phyloP scores from a whole-genome alignment of 1,139 yeast species.

The Diutina pseudorugosa region DNA sequence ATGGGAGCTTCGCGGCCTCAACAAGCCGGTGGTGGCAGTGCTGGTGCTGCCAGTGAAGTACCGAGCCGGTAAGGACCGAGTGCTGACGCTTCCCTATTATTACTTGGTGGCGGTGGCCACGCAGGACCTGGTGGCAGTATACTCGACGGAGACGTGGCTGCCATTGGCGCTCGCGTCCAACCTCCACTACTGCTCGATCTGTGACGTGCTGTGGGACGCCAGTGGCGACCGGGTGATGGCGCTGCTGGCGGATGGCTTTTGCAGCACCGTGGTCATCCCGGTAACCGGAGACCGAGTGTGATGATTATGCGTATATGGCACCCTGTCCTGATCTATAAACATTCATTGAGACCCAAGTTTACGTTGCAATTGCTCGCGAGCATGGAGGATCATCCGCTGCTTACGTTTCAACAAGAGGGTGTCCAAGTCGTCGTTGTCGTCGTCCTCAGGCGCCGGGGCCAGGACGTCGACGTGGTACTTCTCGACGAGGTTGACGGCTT shows the following conservation, averaged over 20 bases:
- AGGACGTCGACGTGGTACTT: conserved; percentile 20
- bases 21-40: conserved; percentile 76
- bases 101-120: conserved; percentile 91
- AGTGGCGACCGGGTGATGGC: conserved; percentile 65
- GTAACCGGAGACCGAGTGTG: neutral
- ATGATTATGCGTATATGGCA: neutral
- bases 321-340: neutral
- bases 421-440: neutral
- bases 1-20: conserved; percentile 65
- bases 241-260: conserved; percentile 92
- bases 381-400: conserved; percentile 1
- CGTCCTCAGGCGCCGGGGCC: neutral
- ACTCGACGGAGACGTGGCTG: conserved; percentile 57
- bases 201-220: conserved; percentile 76
- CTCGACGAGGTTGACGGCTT: conserved; percentile 21
- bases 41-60: conserved; percentile 64
- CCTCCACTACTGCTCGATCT: conserved; percentile 77
- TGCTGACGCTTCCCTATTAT: conserved; percentile 53
- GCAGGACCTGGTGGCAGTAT: conserved; percentile 72
- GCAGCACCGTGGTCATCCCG: conserved; percentile 15
- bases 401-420: conserved; percentile 2
- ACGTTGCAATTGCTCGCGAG: neutral
- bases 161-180: conserved; percentile 72
- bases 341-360: neutral
- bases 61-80: conserved; percentile 14